A percentile compares a stretch with the other conserved stretches of the same genome.
phyloP scores from a whole-genome alignment of 768 basidiomycete genomes.

The Mycena venus region DNA sequence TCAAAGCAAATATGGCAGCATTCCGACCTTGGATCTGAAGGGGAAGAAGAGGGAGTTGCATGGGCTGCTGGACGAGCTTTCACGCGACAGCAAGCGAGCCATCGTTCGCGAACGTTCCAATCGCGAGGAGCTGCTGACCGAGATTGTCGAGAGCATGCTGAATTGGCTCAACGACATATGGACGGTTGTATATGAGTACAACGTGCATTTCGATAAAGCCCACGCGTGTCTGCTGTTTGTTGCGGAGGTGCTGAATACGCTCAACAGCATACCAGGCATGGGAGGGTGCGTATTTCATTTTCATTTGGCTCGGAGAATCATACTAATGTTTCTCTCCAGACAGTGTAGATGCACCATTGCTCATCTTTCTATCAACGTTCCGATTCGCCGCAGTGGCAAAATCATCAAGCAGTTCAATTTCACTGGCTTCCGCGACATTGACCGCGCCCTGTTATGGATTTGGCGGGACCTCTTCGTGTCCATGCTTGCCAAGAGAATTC shows the following conservation, averaged over 20 bases:
- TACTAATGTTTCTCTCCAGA: conserved; percentile 44
- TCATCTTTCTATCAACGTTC: conserved; percentile 60
- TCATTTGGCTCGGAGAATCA: not conserved
- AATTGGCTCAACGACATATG: conserved; percentile 77
- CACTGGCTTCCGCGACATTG: conserved; percentile 61
- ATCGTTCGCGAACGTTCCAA: conserved; percentile 67
- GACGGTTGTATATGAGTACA: conserved; percentile 71
- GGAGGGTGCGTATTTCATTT: conserved; percentile 50
- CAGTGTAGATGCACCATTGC: conserved; percentile 65
- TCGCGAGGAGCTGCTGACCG: conserved; percentile 66
- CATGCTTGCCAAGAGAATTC: conserved; percentile 57
- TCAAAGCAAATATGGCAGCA: conserved; percentile 50
- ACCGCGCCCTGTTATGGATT: conserved; percentile 61
- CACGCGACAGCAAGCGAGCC: conserved; percentile 65
- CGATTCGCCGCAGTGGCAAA: conserved; percentile 60
- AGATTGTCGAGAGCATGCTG: conserved; percentile 67
- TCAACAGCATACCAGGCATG: conserved; percentile 51
- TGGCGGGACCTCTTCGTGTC: conserved; percentile 74
- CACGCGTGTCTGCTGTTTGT: conserved; percentile 63
- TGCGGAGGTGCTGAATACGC: conserved; percentile 56
- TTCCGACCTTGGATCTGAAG: conserved; percentile 66
- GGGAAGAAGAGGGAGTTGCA: conserved; percentile 70
- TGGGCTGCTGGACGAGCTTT: conserved; percentile 64
- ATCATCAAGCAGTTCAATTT: conserved; percentile 63
- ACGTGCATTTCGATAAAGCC: conserved; percentile 62